Conservation (phyloP, 192 early-diverging fungal species). For the Rhizophlyctis rosea region DNA sequence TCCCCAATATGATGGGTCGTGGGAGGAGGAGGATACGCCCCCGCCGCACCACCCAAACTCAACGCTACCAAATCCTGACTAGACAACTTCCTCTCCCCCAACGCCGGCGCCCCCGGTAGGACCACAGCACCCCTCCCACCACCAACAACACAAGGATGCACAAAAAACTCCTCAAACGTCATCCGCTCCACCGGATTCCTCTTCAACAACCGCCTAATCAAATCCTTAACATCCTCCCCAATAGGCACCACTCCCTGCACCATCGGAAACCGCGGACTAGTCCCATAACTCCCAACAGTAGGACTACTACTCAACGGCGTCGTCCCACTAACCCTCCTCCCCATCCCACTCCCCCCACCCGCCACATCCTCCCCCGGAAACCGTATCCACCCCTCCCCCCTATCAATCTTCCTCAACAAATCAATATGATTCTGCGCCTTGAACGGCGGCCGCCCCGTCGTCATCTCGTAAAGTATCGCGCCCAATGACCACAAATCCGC, state of each 20-base stretch:
- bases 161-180: constrained; percentile 90
- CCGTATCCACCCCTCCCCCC: constrained; percentile 73
- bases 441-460: constrained; percentile 87
- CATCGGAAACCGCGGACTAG: constrained; percentile 30
- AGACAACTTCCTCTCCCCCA: too few species aligned
- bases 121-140: too few species aligned
- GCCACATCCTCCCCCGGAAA: constrained; percentile 70
- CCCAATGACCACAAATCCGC: constrained; percentile 98
- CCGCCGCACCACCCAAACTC: too few species aligned
- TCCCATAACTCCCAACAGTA: constrained; percentile 18
- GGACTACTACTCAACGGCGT: constrained; percentile 8
- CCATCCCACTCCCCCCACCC: neutral
- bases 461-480: constrained; percentile 92
- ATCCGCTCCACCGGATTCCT: constrained; percentile 87
- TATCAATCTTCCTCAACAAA: constrained; percentile 85
- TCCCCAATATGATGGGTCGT: too few species aligned
- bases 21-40: too few species aligned
- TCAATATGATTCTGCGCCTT: constrained; percentile 92
- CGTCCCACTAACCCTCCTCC: constrained; percentile 6
- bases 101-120: too few species aligned
- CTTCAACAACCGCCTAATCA: constrained; percentile 81
- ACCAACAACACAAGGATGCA: too few species aligned
- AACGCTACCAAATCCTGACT: too few species aligned
- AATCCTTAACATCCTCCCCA: constrained; percentile 72
- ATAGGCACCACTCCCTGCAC: constrained; percentile 35